Percentiles rank a stretch among this genome's conserved stretches.
Evolutionary conservation across 805 yeast species (phyloP).

Genomic region (Monosporozyma siamensis): DNA sequence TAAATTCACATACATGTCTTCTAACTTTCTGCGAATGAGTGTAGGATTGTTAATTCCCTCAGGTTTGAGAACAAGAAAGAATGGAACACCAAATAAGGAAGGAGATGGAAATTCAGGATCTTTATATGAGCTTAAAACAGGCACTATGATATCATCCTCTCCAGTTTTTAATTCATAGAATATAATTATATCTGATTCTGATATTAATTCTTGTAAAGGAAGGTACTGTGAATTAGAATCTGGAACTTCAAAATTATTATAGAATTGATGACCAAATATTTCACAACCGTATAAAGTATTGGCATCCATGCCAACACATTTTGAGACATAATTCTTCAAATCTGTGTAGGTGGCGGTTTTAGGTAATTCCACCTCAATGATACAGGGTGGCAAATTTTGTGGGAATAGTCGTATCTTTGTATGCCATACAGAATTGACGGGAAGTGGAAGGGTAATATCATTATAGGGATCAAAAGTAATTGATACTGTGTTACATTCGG

Average conservation of each 20-base stretch:
- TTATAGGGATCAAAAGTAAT: conserved; percentile 91
- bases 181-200: conserved; percentile 51
- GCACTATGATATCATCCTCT: conserved; percentile 44
- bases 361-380: conserved; percentile 62
- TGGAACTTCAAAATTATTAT: conserved; percentile 57
- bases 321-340: conserved; percentile 51
- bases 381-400: conserved; percentile 39
- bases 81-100: conserved; percentile 64
- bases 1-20: conserved; percentile 38
- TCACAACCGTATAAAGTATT: conserved; percentile 44
- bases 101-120: conserved; percentile 34
- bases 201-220: conserved; percentile 60
- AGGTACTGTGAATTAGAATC: conserved; percentile 43
- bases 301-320: conserved; percentile 32
- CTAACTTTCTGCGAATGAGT: conserved; percentile 47
- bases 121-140: conserved; percentile 43
- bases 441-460: conserved; percentile 83
- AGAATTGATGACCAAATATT: conserved; percentile 58
- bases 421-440: conserved; percentile 64
- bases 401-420: conserved; percentile 56
- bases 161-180: conserved; percentile 47
- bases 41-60: conserved; percentile 51
- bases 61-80: conserved; percentile 49
- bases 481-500: conserved; percentile 68
- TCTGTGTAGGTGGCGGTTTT: conserved; percentile 57